Percentiles rank a stretch among this genome's conserved stretches.
phyloP scores from a whole-genome alignment of 139 green algal genomes.

The Tetradesmus lagerheimii region DNA sequence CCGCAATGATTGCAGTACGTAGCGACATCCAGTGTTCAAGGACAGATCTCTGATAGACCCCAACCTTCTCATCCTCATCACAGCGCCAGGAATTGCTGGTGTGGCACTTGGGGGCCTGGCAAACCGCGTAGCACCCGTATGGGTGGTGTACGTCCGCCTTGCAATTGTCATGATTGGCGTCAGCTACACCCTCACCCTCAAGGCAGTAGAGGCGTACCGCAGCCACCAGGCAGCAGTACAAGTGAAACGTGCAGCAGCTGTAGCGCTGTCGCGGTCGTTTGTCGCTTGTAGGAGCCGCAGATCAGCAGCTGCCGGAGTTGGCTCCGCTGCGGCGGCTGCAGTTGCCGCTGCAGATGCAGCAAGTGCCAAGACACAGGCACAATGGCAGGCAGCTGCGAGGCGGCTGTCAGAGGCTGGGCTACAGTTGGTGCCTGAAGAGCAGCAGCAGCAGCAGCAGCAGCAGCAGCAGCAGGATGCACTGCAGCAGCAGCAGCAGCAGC shows the following conservation, averaged over 20 bases:
- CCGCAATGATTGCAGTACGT: neutral
- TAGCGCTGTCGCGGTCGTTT: neutral
- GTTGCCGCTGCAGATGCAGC: neutral
- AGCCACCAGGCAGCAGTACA: neutral
- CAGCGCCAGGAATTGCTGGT: neutral
- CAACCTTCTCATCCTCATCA: neutral
- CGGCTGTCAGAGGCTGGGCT: neutral
- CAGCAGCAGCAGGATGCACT: neutral
- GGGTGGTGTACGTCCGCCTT: neutral
- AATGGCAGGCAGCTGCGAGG: neutral
- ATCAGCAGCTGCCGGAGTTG: neutral
- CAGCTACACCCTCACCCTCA: neutral
- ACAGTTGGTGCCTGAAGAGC: neutral
- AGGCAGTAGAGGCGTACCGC: neutral
- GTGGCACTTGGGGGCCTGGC: neutral
- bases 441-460: neutral
- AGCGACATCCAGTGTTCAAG: neutral
- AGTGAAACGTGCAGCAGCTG: neutral
- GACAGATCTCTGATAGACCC: neutral
- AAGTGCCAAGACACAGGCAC: neutral
- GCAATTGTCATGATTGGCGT: neutral
- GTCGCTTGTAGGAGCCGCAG: neutral
- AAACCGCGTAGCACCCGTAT: neutral
- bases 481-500: neutral
- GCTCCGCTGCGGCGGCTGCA: neutral